These are phyloP conservation scores for Amesomyces nigricolor DNA, from an alignment of 2,329 filamentous ascomycete species.

Conservation along the genomic window DNA sequence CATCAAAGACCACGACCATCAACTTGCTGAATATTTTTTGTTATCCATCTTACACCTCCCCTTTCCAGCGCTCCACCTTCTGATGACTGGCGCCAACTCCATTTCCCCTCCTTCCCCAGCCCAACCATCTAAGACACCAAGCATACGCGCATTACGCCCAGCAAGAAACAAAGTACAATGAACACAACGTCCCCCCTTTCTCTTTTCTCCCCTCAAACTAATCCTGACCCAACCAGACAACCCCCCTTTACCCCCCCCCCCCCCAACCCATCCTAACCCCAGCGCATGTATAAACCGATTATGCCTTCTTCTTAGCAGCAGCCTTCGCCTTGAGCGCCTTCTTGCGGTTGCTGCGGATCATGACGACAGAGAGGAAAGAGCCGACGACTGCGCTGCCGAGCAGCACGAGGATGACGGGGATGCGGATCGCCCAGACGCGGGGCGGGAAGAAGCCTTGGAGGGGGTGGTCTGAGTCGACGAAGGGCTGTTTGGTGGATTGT, in stretches of 20 bases:
- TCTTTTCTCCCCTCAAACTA: background rate
- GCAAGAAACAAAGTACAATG: too few species aligned
- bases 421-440: conserved; percentile 96
- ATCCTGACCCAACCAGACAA: too few species aligned
- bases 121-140: too few species aligned
- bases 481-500: conserved; percentile 58
- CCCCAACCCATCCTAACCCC: too few species aligned
- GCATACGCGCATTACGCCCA: too few species aligned
- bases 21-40: too few species aligned
- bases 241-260: too few species aligned
- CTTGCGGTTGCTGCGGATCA: conserved; percentile 98
- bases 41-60: too few species aligned
- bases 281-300: conserved; percentile 26
- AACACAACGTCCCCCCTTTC: too few species aligned
- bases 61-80: too few species aligned
- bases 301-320: conserved; percentile 76
- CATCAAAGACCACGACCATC: too few species aligned
- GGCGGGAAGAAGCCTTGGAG: conserved; percentile 94
- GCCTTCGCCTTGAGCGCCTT: conserved; percentile 91
- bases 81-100: background rate
- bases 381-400: conserved; percentile 90
- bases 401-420: conserved; percentile 93
- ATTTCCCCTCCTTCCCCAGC: background rate
- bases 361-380: conserved; percentile 91
- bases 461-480: conserved; percentile 90